Evolutionary conservation across 2,329 filamentous ascomycete genomes (phyloP).

Genomic region (Dactylellina leptospora): DNA sequence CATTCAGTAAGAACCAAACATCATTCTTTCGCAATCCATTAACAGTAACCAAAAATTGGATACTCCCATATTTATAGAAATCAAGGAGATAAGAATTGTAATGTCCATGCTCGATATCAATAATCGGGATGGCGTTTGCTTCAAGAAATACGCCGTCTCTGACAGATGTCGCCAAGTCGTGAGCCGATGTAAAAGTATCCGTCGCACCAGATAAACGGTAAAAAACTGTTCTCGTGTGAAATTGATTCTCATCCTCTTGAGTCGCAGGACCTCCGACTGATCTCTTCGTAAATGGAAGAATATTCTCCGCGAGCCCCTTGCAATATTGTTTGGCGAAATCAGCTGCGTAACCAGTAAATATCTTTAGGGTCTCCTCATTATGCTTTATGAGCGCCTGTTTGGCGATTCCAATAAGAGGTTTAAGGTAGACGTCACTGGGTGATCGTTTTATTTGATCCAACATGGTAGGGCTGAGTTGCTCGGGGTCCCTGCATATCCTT

Average conservation of each 20-base stretch:
- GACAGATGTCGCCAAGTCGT: conserved; percentile 72
- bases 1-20: conserved; percentile 77
- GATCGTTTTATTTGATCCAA: conserved; percentile 65
- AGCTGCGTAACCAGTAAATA: conserved; percentile 74
- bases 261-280: conserved; percentile 19
- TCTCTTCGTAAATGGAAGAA: conserved; percentile 67
- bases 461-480: conserved; percentile 61
- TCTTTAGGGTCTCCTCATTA: conserved; percentile 71
- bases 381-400: conserved; percentile 68
- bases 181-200: conserved; percentile 72
- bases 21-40: conserved; percentile 74
- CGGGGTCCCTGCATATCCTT: conserved; percentile 46
- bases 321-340: conserved; percentile 75
- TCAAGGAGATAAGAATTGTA: conserved; percentile 77
- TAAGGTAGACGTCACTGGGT: conserved; percentile 73
- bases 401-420: conserved; percentile 69
- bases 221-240: conserved; percentile 69
- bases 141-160: conserved; percentile 78
- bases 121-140: conserved; percentile 74
- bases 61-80: conserved; percentile 78
- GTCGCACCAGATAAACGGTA: conserved; percentile 74
- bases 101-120: conserved; percentile 67
- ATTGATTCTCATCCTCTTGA: conserved; percentile 52
- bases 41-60: conserved; percentile 68
- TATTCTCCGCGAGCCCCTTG: conserved; percentile 63